Base-by-base conservation (phyloP, 2,329 filamentous ascomycete species). In the Rasamsonia emersonii region DNA sequence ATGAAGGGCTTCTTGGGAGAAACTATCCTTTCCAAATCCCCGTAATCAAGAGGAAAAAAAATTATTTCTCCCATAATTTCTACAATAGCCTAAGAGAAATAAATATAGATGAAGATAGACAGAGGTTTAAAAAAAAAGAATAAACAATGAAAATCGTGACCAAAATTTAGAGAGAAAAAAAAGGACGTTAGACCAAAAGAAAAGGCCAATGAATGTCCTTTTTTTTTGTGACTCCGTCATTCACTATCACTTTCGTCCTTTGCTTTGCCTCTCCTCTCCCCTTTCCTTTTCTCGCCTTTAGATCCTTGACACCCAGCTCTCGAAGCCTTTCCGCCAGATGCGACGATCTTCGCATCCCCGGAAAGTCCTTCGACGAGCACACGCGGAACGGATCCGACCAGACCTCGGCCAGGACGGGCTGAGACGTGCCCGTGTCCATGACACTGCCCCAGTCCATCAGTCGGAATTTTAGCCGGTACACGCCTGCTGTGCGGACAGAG, bases 381-480 rank as follows among this genome's bases (percentile, higher is more conserved):
- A 64, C 61, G 15, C 51, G 51, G 32, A 65, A 65, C 3, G 54
- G 49, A 8, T 64, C 47, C 5, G 59, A 63, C 52, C 58, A 60
- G 3, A 49, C 49, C 35, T 60, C 56, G 1, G 56, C 52, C 23
- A 63, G 46, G 15, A 63, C 54, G 9, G 56, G 57, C 45, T 57
- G 51, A 2, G 51, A 49, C 30, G 51, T 45, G 3, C 53, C 56
- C 8, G 52, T 56, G 36, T 54, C 56, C 29, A 52, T 52, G 5
- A 53, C 45, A 10, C 39, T 36, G 20, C 54, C 51, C 56, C 53
- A 53, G 37, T 65, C 59, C 56, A 67, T 63, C 14, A 68, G 53
- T 8, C 52, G 53, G 41, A 67, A 68, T 20, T 63, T 57, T 1
- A 68, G 46, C 5, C 58, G 56, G 40, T 67, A 68, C 3, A 56